These are phyloP conservation scores for Hyaloperonospora brassicae DNA, from an alignment of 352 stramenopile genomes.

Conservation along the genomic window DNA sequence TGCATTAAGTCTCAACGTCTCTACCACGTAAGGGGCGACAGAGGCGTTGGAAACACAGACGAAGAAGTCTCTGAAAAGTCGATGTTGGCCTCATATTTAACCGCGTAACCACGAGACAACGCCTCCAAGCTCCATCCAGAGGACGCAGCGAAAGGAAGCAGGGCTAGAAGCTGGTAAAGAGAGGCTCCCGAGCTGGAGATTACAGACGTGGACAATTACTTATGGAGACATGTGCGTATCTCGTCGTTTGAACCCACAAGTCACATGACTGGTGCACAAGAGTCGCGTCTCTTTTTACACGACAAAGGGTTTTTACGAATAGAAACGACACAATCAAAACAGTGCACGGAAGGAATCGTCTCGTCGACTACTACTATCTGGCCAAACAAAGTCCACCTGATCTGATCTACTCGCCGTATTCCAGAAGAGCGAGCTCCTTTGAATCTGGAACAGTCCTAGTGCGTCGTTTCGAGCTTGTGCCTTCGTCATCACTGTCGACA, in stretches of 20 bases:
- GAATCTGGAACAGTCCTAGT: slow-evolving; percentile 41
- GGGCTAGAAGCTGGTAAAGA: slow-evolving; percentile 68
- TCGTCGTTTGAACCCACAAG: slow-evolving; percentile 3
- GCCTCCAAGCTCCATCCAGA: slow-evolving; percentile 17
- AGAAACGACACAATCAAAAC: slow-evolving; percentile 10
- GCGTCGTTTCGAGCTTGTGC: slow-evolving; percentile 7
- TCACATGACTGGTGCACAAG: slow-evolving; percentile 9
- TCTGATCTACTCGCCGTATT: slow-evolving; percentile 57
- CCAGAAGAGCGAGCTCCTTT: slow-evolving; percentile 59
- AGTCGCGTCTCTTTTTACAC: slow-evolving; percentile 8
- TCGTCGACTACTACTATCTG: not conserved
- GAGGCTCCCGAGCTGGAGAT: slow-evolving; percentile 19
- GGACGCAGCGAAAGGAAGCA: slow-evolving; percentile 17
- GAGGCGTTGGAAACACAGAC: slow-evolving; percentile 20
- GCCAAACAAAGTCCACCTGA: too few species aligned
- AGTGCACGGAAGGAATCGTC: slow-evolving; percentile 12
- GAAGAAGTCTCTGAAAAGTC: slow-evolving; percentile 26
- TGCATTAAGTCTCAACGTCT: slow-evolving; percentile 20
- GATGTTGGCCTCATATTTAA: slow-evolving; percentile 74
- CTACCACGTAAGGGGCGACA: slow-evolving; percentile 6
- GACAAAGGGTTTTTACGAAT: slow-evolving; percentile 15
- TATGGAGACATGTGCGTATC: not conserved
- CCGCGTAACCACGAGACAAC: slow-evolving; percentile 37
- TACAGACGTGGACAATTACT: not conserved
- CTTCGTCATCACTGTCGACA: slow-evolving; percentile 34